Evolutionary conservation across 1,284 basidiomycete species (phyloP).

Genomic region (Acaromyces ingoldii): DNA sequence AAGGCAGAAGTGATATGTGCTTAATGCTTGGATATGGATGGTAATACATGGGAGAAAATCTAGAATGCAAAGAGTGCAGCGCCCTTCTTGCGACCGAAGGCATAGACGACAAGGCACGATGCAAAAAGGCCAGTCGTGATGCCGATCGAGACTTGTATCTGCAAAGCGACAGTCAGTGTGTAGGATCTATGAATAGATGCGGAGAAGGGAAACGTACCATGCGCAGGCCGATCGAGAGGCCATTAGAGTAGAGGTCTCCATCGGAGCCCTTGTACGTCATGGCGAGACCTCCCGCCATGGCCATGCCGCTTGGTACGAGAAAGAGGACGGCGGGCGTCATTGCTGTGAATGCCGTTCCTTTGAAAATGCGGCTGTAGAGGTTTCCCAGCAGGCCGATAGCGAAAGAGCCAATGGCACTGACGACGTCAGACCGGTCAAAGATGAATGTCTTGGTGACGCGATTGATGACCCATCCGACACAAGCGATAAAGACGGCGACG

Average conservation of each 20-base stretch:
- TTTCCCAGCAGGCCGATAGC: constrained; percentile 77
- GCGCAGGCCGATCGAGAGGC: constrained; percentile 53
- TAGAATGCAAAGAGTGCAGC: constrained; percentile 66
- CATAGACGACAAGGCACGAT: constrained; percentile 77
- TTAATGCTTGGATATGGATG: too few species aligned
- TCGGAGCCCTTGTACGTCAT: constrained; percentile 61
- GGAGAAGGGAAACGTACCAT: constrained; percentile 66
- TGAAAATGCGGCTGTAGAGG: constrained; percentile 73
- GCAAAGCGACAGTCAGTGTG: neutral
- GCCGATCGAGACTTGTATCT: constrained; percentile 69
- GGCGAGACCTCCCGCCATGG: constrained; percentile 75
- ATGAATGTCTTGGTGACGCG: constrained; percentile 74
- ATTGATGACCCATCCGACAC: constrained; percentile 61
- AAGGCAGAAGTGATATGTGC: too few species aligned
- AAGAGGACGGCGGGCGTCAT: constrained; percentile 84
- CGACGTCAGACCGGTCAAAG: constrained; percentile 75
- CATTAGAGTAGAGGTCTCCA: constrained; percentile 54
- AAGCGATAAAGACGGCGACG: constrained; percentile 80
- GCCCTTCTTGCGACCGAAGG: constrained; percentile 74
- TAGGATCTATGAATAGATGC: neutral
- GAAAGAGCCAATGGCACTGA: constrained; percentile 79
- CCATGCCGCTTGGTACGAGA: constrained; percentile 71
- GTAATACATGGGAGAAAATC: too few species aligned
- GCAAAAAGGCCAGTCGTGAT: constrained; percentile 86
- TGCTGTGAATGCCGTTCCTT: constrained; percentile 81